These are phyloP conservation scores for Xylariaceae sp. DNA, from an alignment of 2,329 filamentous ascomycete species.

Conservation along the genomic window DNA sequence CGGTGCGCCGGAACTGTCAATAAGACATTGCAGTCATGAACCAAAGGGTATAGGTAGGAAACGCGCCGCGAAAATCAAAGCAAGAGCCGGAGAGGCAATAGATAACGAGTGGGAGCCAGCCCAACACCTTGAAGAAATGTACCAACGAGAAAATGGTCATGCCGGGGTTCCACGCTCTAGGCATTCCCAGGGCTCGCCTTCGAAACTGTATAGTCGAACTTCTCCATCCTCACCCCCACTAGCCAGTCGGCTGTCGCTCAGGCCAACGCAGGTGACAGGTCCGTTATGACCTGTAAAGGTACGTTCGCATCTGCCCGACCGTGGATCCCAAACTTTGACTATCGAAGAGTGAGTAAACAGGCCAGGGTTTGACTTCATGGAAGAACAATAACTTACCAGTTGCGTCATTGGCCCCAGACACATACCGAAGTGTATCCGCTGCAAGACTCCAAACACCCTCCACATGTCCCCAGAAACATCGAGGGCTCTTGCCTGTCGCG, in stretches of 20 bases:
- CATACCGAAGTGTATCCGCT: constrained; percentile 80
- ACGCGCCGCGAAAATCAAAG: not conserved
- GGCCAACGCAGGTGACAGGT: constrained; percentile 85
- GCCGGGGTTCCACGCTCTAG: constrained; percentile 48
- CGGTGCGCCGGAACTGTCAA: constrained; percentile 4
- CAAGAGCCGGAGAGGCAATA: constrained; percentile 14
- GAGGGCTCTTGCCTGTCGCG: constrained; percentile 71
- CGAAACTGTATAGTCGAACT: constrained; percentile 77
- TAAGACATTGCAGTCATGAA: too few relatives aligned
- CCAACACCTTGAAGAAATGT: not conserved
- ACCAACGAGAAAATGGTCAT: constrained; percentile 23
- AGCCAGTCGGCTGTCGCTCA: constrained; percentile 84
- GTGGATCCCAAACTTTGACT: constrained; percentile 92
- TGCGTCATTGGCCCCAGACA: constrained; percentile 85
- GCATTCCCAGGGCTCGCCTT: constrained; percentile 40
- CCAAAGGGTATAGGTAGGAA: not conserved
- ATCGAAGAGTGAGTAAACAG: constrained; percentile 4
- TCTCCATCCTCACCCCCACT: constrained; percentile 93
- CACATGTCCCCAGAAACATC: constrained; percentile 93
- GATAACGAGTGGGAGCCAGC: constrained; percentile 4
- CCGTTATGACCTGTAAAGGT: constrained; percentile 89
- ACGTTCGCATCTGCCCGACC: constrained; percentile 84
- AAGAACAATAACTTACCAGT: constrained; percentile 49
- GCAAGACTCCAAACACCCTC: constrained; percentile 94
- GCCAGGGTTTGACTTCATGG: too few relatives aligned